A percentile compares a stretch with the other conserved stretches of the same genome.
phyloP scores from a whole-genome alignment of 257 asterid genomes.

The Leonotis leonurus region DNA sequence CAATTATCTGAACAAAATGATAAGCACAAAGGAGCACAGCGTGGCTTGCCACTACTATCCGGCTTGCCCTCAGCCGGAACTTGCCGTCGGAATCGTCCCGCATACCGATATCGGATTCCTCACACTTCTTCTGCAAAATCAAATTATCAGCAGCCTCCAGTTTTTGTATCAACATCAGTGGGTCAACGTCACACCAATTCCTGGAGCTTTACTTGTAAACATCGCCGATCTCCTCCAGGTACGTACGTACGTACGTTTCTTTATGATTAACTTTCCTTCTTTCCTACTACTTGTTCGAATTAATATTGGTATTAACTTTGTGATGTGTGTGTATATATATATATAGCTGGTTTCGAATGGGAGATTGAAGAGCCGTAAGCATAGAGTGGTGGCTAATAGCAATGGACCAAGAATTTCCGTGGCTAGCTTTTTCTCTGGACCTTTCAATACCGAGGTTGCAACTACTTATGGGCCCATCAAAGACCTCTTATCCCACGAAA shows the following conservation, averaged over 20 bases:
- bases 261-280: no score
- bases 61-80: constrained; percentile 38
- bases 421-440: constrained; percentile 29
- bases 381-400: constrained; percentile 30
- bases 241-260: no score
- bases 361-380: constrained; percentile 29
- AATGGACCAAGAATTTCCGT: constrained; percentile 46
- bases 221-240: constrained; percentile 42
- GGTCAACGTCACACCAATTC: constrained; percentile 26
- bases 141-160: constrained; percentile 26
- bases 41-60: constrained; percentile 33
- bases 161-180: constrained; percentile 25
- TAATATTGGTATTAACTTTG: neutral
- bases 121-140: constrained; percentile 34
- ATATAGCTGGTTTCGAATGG: constrained; percentile 41
- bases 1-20: constrained; percentile 18
- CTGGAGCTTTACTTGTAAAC: constrained; percentile 26
- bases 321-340: neutral
- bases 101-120: constrained; percentile 38
- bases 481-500: constrained; percentile 37
- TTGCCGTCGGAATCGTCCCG: constrained; percentile 25
- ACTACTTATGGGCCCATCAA: constrained; percentile 43
- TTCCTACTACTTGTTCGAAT: no score
- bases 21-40: constrained; percentile 13
- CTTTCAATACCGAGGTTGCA: neutral